Evolutionary conservation across 257 asterid species (phyloP).

Genomic region (Solanum corneliomulleri): DNA sequence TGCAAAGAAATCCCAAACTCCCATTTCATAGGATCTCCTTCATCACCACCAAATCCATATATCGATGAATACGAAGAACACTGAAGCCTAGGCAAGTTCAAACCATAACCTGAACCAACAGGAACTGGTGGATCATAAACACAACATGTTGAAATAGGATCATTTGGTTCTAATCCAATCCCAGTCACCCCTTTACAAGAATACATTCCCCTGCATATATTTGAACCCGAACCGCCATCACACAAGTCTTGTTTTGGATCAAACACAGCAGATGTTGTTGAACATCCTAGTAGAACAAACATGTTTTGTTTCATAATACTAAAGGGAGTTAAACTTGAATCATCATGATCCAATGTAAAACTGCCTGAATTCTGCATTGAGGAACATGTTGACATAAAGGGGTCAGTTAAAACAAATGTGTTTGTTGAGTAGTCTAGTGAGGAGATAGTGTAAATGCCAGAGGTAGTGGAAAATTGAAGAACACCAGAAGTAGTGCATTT

Average conservation of each 20-base stretch:
- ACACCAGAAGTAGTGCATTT: slow-evolving; percentile 17
- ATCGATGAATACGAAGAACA: slow-evolving; percentile 56
- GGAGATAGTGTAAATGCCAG: slow-evolving; percentile 31
- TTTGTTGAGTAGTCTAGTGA: slow-evolving; percentile 43
- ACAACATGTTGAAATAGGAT: slow-evolving; percentile 47
- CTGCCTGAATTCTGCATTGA: slow-evolving; percentile 69
- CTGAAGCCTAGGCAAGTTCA: slow-evolving; percentile 68
- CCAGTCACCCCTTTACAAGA: slow-evolving; percentile 44
- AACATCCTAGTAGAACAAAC: slow-evolving; percentile 57
- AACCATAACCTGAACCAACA: slow-evolving; percentile 27
- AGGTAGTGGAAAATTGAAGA: slow-evolving; percentile 32
- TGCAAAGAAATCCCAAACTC: slow-evolving; percentile 48
- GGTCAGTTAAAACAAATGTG: slow-evolving; percentile 32
- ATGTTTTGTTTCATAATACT: slow-evolving; percentile 21
- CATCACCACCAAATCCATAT: slow-evolving; percentile 62
- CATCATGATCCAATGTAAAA: slow-evolving; percentile 27
- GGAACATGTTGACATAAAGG: slow-evolving; percentile 68
- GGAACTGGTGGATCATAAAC: slow-evolving; percentile 33
- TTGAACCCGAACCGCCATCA: slow-evolving; percentile 46
- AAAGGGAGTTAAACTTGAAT: slow-evolving; percentile 22
- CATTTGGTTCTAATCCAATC: slow-evolving; percentile 51
- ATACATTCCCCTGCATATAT: slow-evolving; percentile 48
- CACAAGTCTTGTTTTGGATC: slow-evolving; percentile 43
- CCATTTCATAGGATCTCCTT: slow-evolving; percentile 75
- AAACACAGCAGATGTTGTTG: slow-evolving; percentile 50